These are phyloP conservation scores for Cryphonectria nitschkei DNA, from an alignment of 2,329 filamentous ascomycete genomes.

Conservation along the genomic window DNA sequence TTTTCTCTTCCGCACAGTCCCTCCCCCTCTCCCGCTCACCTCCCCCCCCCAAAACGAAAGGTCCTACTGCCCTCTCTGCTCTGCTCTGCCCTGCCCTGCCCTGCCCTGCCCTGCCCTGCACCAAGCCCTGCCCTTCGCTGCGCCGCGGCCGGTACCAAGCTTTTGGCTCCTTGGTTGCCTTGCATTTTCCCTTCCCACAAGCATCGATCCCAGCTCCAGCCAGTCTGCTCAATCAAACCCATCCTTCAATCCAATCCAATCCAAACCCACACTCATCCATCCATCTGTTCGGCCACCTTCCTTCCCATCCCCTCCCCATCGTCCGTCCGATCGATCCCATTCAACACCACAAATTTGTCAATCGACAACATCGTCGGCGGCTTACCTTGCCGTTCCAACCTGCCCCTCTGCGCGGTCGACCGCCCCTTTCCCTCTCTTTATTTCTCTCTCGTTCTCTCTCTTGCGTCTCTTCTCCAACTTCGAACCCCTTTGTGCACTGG, in stretches of 20 bases:
- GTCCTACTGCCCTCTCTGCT: constrained; percentile 9
- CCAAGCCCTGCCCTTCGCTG: neutral
- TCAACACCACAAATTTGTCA: constrained; percentile 8
- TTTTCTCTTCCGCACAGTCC: neutral
- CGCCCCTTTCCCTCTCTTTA: neutral
- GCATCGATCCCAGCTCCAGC: constrained; percentile 27
- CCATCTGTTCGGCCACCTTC: constrained; percentile 20
- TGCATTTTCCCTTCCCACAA: constrained; percentile 27
- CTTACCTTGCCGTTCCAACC: constrained; percentile 7
- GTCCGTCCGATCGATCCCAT: constrained; percentile 14
- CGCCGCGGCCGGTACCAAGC: constrained; percentile 11
- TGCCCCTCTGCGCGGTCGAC: constrained; percentile 5
- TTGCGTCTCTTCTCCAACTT: constrained; percentile 16
- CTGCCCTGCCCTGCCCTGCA: neutral
- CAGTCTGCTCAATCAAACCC: constrained; percentile 20
- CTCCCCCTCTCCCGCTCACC: constrained; percentile 9
- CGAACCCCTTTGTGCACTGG: constrained; percentile 25
- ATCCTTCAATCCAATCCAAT: constrained; percentile 22
- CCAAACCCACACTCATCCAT: constrained; percentile 22
- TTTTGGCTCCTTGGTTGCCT: constrained; percentile 8
- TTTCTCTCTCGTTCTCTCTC: neutral
- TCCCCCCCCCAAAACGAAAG: neutral
- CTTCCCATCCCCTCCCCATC: constrained; percentile 20
- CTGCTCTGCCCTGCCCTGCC: constrained; percentile 16
- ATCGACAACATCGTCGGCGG: constrained; percentile 5